phyloP scores from a whole-genome alignment of 2,329 filamentous ascomycete genomes.

The Diaporthe ampelina region DNA sequence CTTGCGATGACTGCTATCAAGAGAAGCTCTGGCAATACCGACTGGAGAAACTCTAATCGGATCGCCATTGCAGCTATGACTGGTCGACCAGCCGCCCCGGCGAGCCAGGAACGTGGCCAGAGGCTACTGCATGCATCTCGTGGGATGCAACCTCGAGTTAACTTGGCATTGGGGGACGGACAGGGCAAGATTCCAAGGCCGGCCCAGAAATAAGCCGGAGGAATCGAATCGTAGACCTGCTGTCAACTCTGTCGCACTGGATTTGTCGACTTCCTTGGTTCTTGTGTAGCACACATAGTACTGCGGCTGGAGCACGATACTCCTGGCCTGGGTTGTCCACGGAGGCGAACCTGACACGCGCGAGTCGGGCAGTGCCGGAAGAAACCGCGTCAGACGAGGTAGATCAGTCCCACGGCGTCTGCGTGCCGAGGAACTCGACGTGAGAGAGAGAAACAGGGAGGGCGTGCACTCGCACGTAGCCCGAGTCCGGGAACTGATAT shows the following conservation, averaged over 20 bases:
- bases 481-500: not conserved
- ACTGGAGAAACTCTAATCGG: not conserved
- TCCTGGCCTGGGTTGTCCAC: not conserved
- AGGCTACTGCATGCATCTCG: conserved; percentile 25
- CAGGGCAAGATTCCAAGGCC: not conserved
- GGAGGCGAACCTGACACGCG: not conserved
- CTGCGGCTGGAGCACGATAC: not conserved
- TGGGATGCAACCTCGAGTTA: conserved; percentile 21
- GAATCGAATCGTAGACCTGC: not conserved
- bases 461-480: not conserved
- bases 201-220: not conserved
- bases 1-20: not conserved
- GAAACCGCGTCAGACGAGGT: not conserved
- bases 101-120: conserved; percentile 18
- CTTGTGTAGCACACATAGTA: not conserved
- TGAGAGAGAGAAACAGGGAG: not conserved
- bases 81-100: not conserved
- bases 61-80: not conserved
- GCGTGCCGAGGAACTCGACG: not conserved
- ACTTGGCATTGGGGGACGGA: not conserved
- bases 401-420: not conserved
- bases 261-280: not conserved
- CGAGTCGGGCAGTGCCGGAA: conserved; percentile 6
- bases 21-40: not conserved
- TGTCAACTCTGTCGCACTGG: not conserved